These are phyloP conservation scores for rapeseed (Brassica napus) DNA, from an alignment of 345 rosid genomes.

Conservation along the genomic window DNA sequence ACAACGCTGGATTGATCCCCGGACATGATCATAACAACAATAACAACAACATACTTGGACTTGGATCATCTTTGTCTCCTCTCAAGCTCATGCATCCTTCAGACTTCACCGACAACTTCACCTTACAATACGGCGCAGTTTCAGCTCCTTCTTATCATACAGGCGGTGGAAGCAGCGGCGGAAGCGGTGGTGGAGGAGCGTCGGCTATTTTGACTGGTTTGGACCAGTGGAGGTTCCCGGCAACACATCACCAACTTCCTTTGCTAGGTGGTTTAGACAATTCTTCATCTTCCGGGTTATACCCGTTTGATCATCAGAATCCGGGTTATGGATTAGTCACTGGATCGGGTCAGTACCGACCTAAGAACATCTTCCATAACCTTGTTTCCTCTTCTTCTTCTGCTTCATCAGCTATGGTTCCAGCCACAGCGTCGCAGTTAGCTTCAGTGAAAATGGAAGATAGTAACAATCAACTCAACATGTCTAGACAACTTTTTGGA, in stretches of 20 bases:
- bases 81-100: slow-evolving; percentile 41
- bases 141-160: slow-evolving; percentile 34
- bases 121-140: slow-evolving; percentile 39
- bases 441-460: slow-evolving; percentile 45
- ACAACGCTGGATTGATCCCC: slow-evolving; percentile 42
- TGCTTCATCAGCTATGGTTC: slow-evolving; percentile 37
- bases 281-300: slow-evolving; percentile 24
- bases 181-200: slow-evolving; percentile 31
- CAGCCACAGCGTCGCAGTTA: slow-evolving; percentile 32
- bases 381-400: slow-evolving; percentile 29
- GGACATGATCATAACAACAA: slow-evolving; percentile 39
- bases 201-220: slow-evolving; percentile 35
- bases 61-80: slow-evolving; percentile 43
- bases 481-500: slow-evolving; percentile 38
- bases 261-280: slow-evolving; percentile 33
- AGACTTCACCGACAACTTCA: slow-evolving; percentile 42
- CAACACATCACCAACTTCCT: slow-evolving; percentile 31
- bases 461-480: slow-evolving; percentile 37
- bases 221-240: slow-evolving; percentile 38
- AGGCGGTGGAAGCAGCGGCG: slow-evolving; percentile 33
- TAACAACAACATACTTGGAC: slow-evolving; percentile 36
- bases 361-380: slow-evolving; percentile 39
- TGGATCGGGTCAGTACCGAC: slow-evolving; percentile 38
- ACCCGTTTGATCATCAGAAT: slow-evolving; percentile 36
- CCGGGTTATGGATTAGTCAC: slow-evolving; percentile 35